Evolutionary conservation across 257 asterid genomes (phyloP).

Genomic region (Catharanthus roseus): DNA sequence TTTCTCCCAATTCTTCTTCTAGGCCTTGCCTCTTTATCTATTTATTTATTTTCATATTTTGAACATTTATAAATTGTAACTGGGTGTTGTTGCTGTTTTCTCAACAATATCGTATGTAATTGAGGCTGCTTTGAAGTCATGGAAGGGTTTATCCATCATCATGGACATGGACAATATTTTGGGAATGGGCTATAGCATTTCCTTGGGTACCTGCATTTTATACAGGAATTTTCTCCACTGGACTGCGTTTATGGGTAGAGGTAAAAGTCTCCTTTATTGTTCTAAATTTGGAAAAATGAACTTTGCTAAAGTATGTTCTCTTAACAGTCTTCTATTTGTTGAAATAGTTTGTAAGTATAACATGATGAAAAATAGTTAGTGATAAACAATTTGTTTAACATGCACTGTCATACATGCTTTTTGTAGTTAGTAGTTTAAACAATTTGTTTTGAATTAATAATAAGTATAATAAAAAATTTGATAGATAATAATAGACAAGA

Average conservation of each 20-base stretch:
- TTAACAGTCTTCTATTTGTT: too few relatives aligned
- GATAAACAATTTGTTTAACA: too few relatives aligned
- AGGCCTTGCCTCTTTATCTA: slow-evolving; percentile 5
- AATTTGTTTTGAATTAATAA: too few relatives aligned
- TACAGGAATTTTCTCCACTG: slow-evolving; percentile 74
- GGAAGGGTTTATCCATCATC: slow-evolving; percentile 37
- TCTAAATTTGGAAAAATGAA: neutral
- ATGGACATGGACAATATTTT: slow-evolving; percentile 40
- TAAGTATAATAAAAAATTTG: too few relatives aligned
- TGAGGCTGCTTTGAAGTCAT: slow-evolving; percentile 37
- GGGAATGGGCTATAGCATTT: slow-evolving; percentile 37
- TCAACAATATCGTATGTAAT: slow-evolving; percentile 53
- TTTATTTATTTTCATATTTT: slow-evolving; percentile 9
- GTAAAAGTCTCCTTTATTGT: slow-evolving; percentile 24
- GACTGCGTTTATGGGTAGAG: slow-evolving; percentile 76
- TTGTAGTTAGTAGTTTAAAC: too few relatives aligned
- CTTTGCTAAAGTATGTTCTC: neutral
- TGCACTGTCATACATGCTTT: too few relatives aligned
- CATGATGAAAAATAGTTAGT: too few relatives aligned
- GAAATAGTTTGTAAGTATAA: too few relatives aligned
- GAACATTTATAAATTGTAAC: slow-evolving; percentile 28
- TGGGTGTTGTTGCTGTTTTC: slow-evolving; percentile 58
- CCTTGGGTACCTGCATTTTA: slow-evolving; percentile 85
- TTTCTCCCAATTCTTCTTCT: slow-evolving; percentile 4
- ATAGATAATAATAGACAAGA: too few relatives aligned